Evolutionary conservation across 1,139 yeast species (phyloP).

Genomic region (Geotrichum klebahnii): DNA sequence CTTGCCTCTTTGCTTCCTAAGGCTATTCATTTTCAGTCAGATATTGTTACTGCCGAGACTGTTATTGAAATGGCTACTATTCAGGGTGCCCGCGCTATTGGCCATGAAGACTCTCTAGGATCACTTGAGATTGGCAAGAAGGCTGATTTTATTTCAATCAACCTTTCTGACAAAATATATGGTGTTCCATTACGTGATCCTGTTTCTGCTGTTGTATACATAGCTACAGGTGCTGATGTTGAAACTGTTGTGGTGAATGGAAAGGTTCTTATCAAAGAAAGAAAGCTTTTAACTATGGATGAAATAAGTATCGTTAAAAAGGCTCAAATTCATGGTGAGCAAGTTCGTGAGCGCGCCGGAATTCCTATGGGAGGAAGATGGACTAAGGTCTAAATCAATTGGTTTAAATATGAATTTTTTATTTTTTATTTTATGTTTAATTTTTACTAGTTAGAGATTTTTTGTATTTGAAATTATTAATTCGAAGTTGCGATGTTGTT

Average conservation of each 20-base stretch:
- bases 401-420: no score
- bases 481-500: no score
- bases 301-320: slow-evolving; percentile 30
- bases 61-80: slow-evolving; percentile 33
- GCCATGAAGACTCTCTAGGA: slow-evolving; percentile 26
- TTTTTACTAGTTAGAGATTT: no score
- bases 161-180: slow-evolving; percentile 29
- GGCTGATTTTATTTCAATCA: slow-evolving; percentile 31
- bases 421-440: no score
- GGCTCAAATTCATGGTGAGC: slow-evolving; percentile 27
- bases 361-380: slow-evolving; percentile 21
- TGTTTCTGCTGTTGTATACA: slow-evolving; percentile 31
- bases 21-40: slow-evolving; percentile 31
- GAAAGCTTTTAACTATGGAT: slow-evolving; percentile 29
- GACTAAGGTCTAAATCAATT: slow-evolving; percentile 18
- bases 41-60: slow-evolving; percentile 33
- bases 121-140: slow-evolving; percentile 34
- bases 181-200: slow-evolving; percentile 25
- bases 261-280: slow-evolving; percentile 26
- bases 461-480: no score
- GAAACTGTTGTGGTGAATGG: slow-evolving; percentile 31
- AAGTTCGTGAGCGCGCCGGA: slow-evolving; percentile 22
- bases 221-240: slow-evolving; percentile 32
- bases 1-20: slow-evolving; percentile 35
- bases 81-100: slow-evolving; percentile 28